phyloP scores from a whole-genome alignment of 2,329 filamentous ascomycete species.

The Colletotrichum costaricense region DNA sequence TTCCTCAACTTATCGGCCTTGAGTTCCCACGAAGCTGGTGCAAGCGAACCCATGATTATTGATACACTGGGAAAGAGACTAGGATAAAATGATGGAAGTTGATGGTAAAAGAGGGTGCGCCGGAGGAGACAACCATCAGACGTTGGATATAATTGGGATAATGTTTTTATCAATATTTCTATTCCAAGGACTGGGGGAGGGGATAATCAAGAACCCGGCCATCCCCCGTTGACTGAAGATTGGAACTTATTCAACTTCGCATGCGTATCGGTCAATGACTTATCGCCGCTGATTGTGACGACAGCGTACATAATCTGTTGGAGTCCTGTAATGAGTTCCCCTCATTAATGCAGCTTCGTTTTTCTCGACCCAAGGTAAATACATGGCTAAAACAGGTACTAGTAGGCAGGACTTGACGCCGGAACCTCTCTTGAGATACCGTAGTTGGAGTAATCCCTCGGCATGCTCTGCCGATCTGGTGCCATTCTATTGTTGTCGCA shows the following conservation, averaged over 20 bases:
- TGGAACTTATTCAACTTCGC: background rate
- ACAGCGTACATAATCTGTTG: background rate
- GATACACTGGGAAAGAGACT: too few relatives aligned
- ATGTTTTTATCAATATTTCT: background rate
- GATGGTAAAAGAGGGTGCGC: too few relatives aligned
- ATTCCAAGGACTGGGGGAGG: too few relatives aligned
- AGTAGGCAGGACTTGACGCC: background rate
- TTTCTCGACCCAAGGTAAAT: background rate
- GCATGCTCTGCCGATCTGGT: background rate
- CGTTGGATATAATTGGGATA: accelerated
- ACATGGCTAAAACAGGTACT: background rate
- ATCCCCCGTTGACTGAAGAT: background rate
- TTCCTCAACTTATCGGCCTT: conserved; percentile 9
- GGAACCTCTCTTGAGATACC: too few relatives aligned
- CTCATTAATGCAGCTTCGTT: background rate
- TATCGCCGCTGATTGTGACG: background rate
- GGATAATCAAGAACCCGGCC: background rate
- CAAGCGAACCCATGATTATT: background rate
- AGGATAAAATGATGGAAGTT: background rate
- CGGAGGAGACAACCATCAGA: too few relatives aligned
- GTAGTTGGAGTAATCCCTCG: background rate
- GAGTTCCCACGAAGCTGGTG: conserved; percentile 8
- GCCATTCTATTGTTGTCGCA: background rate
- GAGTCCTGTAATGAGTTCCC: background rate
- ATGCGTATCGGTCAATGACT: background rate